phyloP scores from a whole-genome alignment of 768 basidiomycete genomes.

The Leccinum truebloodii region DNA sequence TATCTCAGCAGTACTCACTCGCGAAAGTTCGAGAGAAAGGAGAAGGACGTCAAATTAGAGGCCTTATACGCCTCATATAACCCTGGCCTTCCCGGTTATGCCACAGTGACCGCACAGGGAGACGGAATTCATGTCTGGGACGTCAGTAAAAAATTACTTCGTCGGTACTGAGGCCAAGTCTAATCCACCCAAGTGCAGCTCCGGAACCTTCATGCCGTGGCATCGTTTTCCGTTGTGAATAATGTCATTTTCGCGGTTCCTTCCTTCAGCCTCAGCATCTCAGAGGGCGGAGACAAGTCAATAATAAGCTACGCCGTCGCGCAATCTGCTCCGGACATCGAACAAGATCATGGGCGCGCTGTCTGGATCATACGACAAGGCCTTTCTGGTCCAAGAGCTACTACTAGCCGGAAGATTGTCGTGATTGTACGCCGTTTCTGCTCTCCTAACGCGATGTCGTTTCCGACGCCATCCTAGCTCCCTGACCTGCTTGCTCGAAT shows the following conservation, averaged over 20 bases:
- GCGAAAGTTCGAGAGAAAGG: conserved; percentile 1
- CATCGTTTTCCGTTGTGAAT: conserved; percentile 72
- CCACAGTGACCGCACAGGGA: conserved; percentile 66
- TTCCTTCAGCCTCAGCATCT: conserved; percentile 45
- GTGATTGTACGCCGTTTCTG: conserved; percentile 42
- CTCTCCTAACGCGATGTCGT: conserved; percentile 8
- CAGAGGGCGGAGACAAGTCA: conserved; percentile 34
- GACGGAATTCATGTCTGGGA: conserved; percentile 79
- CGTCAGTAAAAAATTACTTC: conserved; percentile 41
- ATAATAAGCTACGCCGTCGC: conserved; percentile 61
- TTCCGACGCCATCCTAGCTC: conserved; percentile 37
- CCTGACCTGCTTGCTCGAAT: conserved; percentile 43
- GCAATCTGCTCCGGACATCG: conserved; percentile 46
- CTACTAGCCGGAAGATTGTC: conserved; percentile 41
- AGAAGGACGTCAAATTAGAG: neutral
- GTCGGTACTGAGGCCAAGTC: conserved; percentile 1
- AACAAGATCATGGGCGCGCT: conserved; percentile 46
- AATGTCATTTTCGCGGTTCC: conserved; percentile 61
- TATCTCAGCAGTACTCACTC: conserved; percentile 17
- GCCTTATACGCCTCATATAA: conserved; percentile 23
- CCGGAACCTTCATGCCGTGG: conserved; percentile 61
- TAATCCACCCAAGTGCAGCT: conserved; percentile 42
- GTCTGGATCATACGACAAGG: conserved; percentile 66
- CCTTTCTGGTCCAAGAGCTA: conserved; percentile 36
- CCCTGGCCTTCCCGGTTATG: conserved; percentile 49